Percentiles rank a stretch among this genome's conserved stretches.
These are phyloP conservation scores for Fereydounia khargensis DNA, from an alignment of 1,284 basidiomycete species.

Conservation along the genomic window DNA sequence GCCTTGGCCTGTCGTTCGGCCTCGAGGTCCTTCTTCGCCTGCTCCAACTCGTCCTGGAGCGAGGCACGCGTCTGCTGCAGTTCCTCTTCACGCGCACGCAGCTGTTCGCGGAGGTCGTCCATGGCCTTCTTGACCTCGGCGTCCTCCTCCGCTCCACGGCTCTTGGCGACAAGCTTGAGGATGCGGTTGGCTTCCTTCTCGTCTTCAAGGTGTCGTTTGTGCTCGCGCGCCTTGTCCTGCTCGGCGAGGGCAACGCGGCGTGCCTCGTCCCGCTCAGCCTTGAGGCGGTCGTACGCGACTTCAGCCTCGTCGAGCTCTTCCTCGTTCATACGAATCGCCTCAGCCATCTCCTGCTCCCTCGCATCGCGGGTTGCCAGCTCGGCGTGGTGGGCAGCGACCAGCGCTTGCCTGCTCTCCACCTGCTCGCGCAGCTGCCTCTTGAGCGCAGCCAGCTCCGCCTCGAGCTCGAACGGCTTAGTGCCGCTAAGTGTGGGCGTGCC, in stretches of 20 bases:
- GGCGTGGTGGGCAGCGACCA: slow-evolving; percentile 10
- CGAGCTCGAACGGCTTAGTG: slow-evolving; percentile 38
- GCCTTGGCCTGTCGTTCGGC: slow-evolving; percentile 1
- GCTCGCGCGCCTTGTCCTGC: slow-evolving; percentile 26
- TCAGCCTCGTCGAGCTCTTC: slow-evolving; percentile 35
- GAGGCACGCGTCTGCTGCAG: slow-evolving; percentile 1
- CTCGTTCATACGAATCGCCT: slow-evolving; percentile 22
- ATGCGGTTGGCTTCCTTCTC: slow-evolving; percentile 33
- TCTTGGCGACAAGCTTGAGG: slow-evolving; percentile 27
- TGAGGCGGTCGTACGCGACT: slow-evolving; percentile 22
- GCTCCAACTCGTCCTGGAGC: slow-evolving; percentile 5
- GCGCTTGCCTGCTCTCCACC: slow-evolving; percentile 13
- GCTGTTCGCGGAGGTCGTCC: slow-evolving; percentile 13
- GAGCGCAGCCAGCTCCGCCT: slow-evolving; percentile 38
- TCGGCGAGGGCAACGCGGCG: slow-evolving; percentile 22
- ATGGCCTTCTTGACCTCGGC: slow-evolving; percentile 12
- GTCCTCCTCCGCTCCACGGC: slow-evolving; percentile 16
- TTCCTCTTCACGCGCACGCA: slow-evolving; percentile 4
- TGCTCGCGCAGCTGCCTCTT: slow-evolving; percentile 27
- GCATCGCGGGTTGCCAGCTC: slow-evolving; percentile 18
- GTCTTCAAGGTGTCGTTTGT: slow-evolving; percentile 10
- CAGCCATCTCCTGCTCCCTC: slow-evolving; percentile 19
- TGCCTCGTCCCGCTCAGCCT: slow-evolving; percentile 34
- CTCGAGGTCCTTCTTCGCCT: no score
- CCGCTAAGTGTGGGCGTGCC: slow-evolving; percentile 4